These are phyloP conservation scores for Helotiales sp. DNA, from an alignment of 2,329 filamentous ascomycete genomes.

Conservation along the genomic window DNA sequence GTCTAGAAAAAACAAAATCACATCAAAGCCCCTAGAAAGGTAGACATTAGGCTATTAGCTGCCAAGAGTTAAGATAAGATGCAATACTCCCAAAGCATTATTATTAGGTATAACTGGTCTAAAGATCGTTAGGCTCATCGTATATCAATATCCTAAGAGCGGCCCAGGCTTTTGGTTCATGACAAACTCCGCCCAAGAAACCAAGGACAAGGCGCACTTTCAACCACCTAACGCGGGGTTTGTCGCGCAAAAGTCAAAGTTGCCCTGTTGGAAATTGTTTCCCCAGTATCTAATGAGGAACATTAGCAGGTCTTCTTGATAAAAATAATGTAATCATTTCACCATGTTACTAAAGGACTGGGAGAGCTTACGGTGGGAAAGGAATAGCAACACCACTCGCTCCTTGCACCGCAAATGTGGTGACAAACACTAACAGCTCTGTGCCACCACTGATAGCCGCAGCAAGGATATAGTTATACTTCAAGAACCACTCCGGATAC, in stretches of 20 bases:
- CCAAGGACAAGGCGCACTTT: neutral
- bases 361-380: conserved; percentile 36
- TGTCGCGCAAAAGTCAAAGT: conserved; percentile 19
- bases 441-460: conserved; percentile 41
- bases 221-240: conserved; percentile 9
- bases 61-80: too few species aligned
- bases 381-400: conserved; percentile 38
- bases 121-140: too few species aligned
- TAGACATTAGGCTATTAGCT: too few species aligned
- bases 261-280: conserved; percentile 29
- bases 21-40: too few species aligned
- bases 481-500: conserved; percentile 37
- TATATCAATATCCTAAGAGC: too few species aligned
- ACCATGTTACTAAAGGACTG: too few species aligned
- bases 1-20: too few species aligned
- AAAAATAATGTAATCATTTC: too few species aligned
- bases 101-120: too few species aligned
- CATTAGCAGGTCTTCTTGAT: too few species aligned
- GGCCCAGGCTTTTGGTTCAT: too few species aligned
- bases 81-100: too few species aligned
- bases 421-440: conserved; percentile 41
- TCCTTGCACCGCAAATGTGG: conserved; percentile 44
- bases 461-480: conserved; percentile 42
- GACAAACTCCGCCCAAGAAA: neutral
- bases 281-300: conserved; percentile 31